Evolutionary conservation across 176 grass and related monocot species (phyloP).

Genomic region (Melocanna baccifera): DNA sequence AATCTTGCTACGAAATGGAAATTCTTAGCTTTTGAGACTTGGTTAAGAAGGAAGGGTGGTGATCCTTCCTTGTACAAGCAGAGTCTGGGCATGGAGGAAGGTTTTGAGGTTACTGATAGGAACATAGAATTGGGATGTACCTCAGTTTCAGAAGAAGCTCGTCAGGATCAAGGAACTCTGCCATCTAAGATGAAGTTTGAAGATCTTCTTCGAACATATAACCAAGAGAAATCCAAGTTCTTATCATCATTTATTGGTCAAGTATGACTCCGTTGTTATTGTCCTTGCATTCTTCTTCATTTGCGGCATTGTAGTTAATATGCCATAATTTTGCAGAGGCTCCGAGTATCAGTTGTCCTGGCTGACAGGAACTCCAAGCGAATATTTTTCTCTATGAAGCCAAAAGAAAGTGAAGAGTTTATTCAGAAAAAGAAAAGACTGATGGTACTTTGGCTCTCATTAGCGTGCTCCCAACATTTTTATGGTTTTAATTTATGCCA

Average conservation of each 20-base stretch:
- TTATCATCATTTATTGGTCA: slow-evolving; percentile 96
- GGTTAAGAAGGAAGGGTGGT: slow-evolving; percentile 80
- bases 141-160: slow-evolving; percentile 36
- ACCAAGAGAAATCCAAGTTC: slow-evolving; percentile 82
- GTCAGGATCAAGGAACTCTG: slow-evolving; percentile 44
- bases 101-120: slow-evolving; percentile 38
- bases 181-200: slow-evolving; percentile 60
- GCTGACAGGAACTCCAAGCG: slow-evolving; percentile 73
- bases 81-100: slow-evolving; percentile 51
- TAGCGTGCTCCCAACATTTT: not conserved
- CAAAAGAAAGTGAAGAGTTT: slow-evolving; percentile 72
- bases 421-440: slow-evolving; percentile 87
- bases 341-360: slow-evolving; percentile 66
- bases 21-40: slow-evolving; percentile 86
- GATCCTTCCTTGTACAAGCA: slow-evolving; percentile 73
- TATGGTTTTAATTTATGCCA: slow-evolving; percentile 2
- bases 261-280: slow-evolving; percentile 55
- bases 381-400: slow-evolving; percentile 75
- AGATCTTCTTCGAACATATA: slow-evolving; percentile 68
- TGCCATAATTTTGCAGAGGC: slow-evolving; percentile 53
- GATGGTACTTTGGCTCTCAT: slow-evolving; percentile 64
- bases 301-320: not conserved
- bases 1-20: slow-evolving; percentile 84
- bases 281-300: not conserved
- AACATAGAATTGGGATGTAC: slow-evolving; percentile 43